These are phyloP conservation scores for Abrus pulchellus DNA, from an alignment of 306 rosid genomes.

Conservation along the genomic window DNA sequence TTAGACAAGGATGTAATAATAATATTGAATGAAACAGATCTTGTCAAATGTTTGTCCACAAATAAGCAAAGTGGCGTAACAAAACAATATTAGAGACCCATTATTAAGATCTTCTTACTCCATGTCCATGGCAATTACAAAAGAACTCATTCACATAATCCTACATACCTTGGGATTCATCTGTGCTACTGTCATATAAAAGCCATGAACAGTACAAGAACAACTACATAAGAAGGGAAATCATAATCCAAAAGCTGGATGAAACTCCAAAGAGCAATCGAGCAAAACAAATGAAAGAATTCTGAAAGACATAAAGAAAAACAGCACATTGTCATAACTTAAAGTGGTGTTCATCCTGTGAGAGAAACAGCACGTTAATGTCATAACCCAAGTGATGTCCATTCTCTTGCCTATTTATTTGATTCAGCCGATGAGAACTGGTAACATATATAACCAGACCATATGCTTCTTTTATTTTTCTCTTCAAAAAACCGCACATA, in stretches of 20 bases:
- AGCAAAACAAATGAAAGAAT: slow-evolving; percentile 21
- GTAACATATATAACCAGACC: neutral
- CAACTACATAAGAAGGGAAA: neutral
- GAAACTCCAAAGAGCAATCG: neutral
- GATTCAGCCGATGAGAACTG: neutral
- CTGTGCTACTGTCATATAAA: slow-evolving; percentile 36
- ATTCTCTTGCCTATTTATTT: slow-evolving; percentile 50
- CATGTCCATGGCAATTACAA: slow-evolving; percentile 16
- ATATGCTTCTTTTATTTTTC: slow-evolving; percentile 44
- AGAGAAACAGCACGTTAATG: slow-evolving; percentile 41
- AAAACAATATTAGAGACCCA: neutral
- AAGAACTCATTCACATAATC: slow-evolving; percentile 29
- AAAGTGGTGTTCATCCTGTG: slow-evolving; percentile 31
- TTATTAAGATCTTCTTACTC: slow-evolving; percentile 6
- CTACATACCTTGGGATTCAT: slow-evolving; percentile 29
- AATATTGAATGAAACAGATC: neutral
- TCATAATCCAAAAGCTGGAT: neutral
- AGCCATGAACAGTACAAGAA: slow-evolving; percentile 27
- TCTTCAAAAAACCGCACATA: neutral
- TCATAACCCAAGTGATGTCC: slow-evolving; percentile 30
- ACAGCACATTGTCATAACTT: slow-evolving; percentile 41
- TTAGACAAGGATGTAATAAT: no score
- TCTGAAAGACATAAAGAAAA: slow-evolving; percentile 42
- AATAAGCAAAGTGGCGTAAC: neutral
- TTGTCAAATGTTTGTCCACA: neutral